These are phyloP conservation scores for Fomitopsis palustris DNA, from an alignment of 1,284 basidiomycete species.

Conservation along the genomic window DNA sequence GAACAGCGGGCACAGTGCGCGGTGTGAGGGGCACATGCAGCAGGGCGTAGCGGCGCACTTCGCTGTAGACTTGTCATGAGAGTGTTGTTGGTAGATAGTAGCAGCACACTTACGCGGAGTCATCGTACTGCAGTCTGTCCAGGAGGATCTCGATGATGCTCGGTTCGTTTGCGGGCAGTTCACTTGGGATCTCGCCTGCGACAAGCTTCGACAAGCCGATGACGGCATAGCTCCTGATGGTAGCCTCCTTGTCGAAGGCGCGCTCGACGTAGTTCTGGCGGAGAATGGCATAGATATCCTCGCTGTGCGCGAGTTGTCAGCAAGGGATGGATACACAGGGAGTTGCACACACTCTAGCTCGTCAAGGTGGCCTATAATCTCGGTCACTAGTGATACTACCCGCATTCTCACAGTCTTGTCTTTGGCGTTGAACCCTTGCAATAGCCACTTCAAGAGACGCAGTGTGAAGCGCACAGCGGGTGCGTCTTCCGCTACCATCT, in stretches of 20 bases:
- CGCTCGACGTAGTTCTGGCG: slow-evolving; percentile 68
- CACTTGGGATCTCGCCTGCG: slow-evolving; percentile 67
- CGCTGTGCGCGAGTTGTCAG: slow-evolving; percentile 42
- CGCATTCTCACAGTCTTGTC: slow-evolving; percentile 85
- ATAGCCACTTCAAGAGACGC: slow-evolving; percentile 72
- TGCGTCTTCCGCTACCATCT: neutral
- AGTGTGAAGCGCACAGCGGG: slow-evolving; percentile 63
- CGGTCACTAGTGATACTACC: slow-evolving; percentile 68
- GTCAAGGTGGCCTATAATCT: slow-evolving; percentile 74
- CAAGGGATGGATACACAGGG: neutral
- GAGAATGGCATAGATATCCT: slow-evolving; percentile 73
- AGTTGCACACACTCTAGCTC: slow-evolving; percentile 70
- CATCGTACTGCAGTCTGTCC: slow-evolving; percentile 71
- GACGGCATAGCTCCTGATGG: slow-evolving; percentile 80
- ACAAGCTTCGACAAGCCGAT: slow-evolving; percentile 81
- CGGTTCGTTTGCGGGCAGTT: slow-evolving; percentile 58
- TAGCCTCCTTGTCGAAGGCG: slow-evolving; percentile 78
- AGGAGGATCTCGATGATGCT: slow-evolving; percentile 65
- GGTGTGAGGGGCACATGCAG: slow-evolving; percentile 69
- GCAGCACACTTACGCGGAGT: slow-evolving; percentile 59
- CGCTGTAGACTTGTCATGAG: slow-evolving; percentile 43
- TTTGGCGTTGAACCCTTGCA: slow-evolving; percentile 83
- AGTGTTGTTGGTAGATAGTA: neutral
- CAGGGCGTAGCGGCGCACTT: slow-evolving; percentile 86
- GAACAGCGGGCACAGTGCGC: slow-evolving; percentile 60